These are phyloP conservation scores for Leptographium procerum DNA, from an alignment of 2,329 filamentous ascomycete species.

Conservation along the genomic window DNA sequence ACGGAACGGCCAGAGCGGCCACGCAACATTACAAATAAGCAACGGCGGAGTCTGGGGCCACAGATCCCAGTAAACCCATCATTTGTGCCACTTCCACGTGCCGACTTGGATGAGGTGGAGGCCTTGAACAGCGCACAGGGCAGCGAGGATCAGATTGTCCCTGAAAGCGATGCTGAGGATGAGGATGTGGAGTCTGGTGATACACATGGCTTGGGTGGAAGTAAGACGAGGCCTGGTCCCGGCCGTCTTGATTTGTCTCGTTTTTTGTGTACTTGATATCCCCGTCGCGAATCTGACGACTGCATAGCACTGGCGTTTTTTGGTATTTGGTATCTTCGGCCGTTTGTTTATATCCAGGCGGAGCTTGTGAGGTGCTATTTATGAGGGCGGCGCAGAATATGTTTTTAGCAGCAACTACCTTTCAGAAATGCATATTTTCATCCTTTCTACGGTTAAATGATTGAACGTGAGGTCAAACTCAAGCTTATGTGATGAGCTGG, in stretches of 20 bases:
- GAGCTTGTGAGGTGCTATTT: background rate
- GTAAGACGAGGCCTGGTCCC: constrained; percentile 7
- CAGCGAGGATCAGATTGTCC: constrained; percentile 46
- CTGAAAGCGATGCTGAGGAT: constrained; percentile 38
- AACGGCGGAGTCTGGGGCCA: constrained; percentile 8
- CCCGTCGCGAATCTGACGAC: background rate
- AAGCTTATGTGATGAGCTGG: background rate
- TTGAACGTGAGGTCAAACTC: background rate
- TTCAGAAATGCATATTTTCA: background rate
- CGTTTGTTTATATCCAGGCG: background rate
- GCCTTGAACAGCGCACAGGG: constrained; percentile 35
- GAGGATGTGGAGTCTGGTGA: constrained; percentile 14
- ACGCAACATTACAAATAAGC: constrained; percentile 9
- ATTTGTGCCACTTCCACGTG: constrained; percentile 43
- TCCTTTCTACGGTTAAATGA: too few species aligned
- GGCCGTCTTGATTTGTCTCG: constrained; percentile 34
- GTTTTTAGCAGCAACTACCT: background rate
- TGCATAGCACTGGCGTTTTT: background rate
- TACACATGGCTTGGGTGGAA: background rate
- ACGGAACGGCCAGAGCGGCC: background rate
- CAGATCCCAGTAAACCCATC: constrained; percentile 35
- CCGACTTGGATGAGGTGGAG: constrained; percentile 41
- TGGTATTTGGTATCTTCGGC: background rate
- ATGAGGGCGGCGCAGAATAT: background rate
- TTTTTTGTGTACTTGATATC: constrained; percentile 28